phyloP scores from a whole-genome alignment of 306 rosid species.

The Acacia confusa region DNA sequence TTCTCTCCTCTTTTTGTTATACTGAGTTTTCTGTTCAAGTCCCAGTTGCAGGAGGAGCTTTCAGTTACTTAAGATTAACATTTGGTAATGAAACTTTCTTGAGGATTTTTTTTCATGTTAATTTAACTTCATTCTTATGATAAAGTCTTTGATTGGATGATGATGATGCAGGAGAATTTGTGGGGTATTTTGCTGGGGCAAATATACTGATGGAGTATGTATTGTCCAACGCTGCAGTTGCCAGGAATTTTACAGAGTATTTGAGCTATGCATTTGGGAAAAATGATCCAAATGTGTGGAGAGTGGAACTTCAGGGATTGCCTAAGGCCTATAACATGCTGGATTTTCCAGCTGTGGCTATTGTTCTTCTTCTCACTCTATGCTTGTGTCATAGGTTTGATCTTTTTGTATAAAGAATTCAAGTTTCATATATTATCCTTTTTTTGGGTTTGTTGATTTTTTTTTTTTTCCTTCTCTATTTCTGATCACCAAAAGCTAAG shows the following conservation, averaged over 20 bases:
- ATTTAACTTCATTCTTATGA: background rate
- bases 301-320: constrained; percentile 72
- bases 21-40: constrained; percentile 91
- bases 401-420: constrained; percentile 21
- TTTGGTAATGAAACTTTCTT: constrained; percentile 56
- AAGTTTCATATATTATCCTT: constrained; percentile 24
- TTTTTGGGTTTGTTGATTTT: constrained; percentile 12
- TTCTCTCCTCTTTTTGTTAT: constrained; percentile 88
- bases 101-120: constrained; percentile 2
- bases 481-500: constrained; percentile 19
- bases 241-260: constrained; percentile 87
- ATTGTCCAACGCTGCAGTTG: constrained; percentile 87
- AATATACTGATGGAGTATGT: constrained; percentile 93
- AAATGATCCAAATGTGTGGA: constrained; percentile 65
- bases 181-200: constrained; percentile 95
- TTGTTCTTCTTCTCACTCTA: constrained; percentile 84
- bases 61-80: constrained; percentile 83
- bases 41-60: constrained; percentile 97
- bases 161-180: constrained; percentile 73
- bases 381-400: constrained; percentile 80
- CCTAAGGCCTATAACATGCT: constrained; percentile 62
- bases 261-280: constrained; percentile 61
- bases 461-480: background rate
- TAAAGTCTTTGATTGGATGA: constrained; percentile 6
- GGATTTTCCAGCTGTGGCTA: constrained; percentile 94